A percentile compares a stretch with the other conserved stretches of the same genome.
phyloP scores from a whole-genome alignment of 257 asterid genomes.

The Lithospermum erythrorhizon region DNA sequence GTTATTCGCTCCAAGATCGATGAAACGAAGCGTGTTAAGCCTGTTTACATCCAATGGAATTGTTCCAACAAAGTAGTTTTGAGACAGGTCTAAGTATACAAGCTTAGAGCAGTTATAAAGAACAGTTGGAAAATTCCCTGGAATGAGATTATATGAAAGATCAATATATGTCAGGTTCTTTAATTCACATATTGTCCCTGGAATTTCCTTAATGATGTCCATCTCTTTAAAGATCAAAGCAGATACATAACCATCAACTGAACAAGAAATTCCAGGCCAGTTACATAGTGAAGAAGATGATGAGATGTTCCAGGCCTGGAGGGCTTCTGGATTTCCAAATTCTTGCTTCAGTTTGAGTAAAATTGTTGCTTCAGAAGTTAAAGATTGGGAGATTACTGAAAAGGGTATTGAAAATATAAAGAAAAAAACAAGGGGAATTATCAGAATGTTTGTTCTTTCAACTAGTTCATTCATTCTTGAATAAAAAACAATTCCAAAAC shows the following conservation, averaged over 20 bases:
- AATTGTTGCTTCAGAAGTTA: conserved; percentile 10
- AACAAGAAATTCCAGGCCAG: conserved; percentile 29
- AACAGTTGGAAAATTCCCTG: conserved; percentile 40
- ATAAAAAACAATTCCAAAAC: too few relatives aligned
- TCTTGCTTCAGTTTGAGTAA: conserved; percentile 30
- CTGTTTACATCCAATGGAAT: conserved; percentile 43
- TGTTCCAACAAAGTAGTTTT: conserved; percentile 43
- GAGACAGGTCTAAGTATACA: conserved; percentile 42
- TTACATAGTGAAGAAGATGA: conserved; percentile 23
- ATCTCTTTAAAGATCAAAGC: conserved; percentile 19
- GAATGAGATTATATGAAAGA: conserved; percentile 29
- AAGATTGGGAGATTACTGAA: conserved; percentile 19
- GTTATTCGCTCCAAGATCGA: conserved; percentile 52
- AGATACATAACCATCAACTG: conserved; percentile 32
- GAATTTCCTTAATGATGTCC: conserved; percentile 31
- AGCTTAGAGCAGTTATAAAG: conserved; percentile 50
- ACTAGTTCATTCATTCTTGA: conserved; percentile 7
- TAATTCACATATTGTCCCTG: conserved; percentile 38
- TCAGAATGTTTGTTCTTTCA: too few relatives aligned
- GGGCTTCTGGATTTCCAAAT: conserved; percentile 30
- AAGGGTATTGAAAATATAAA: conserved; percentile 14
- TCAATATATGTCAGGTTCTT: conserved; percentile 35
- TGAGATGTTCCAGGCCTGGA: conserved; percentile 23
- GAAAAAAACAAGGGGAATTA: conserved; percentile 5
- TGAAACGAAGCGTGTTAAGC: conserved; percentile 31